Percentiles rank a stretch among this genome's conserved stretches.
Conservation (phyloP, 2,329 filamentous ascomycete species). For the Arthrobotrys conoides region DNA sequence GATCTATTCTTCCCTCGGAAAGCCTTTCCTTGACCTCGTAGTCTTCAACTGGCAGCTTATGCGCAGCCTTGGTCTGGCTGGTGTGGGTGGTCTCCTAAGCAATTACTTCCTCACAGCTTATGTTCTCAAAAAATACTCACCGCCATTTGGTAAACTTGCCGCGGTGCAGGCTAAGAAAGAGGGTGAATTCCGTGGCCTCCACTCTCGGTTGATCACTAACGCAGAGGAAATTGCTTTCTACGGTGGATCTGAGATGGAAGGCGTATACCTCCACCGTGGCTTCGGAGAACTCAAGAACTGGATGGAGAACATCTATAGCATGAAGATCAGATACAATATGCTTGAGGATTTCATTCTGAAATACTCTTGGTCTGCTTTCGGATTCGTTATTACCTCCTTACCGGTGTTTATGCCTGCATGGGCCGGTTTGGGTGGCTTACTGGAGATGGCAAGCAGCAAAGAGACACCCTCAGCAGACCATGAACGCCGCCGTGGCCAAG, state of each 20-base stretch:
- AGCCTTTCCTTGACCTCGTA: slow-evolving; percentile 94
- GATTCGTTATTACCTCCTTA: slow-evolving; percentile 91
- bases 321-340: slow-evolving; percentile 99
- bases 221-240: slow-evolving; percentile 99
- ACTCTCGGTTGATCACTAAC: slow-evolving; percentile 91
- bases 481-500: slow-evolving; percentile 72
- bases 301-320: slow-evolving; percentile 98
- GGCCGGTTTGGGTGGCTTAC: slow-evolving; percentile 83
- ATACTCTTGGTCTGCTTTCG: slow-evolving; percentile 97
- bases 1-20: slow-evolving; percentile 95
- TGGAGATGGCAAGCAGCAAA: slow-evolving; percentile 73
- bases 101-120: slow-evolving; percentile 97
- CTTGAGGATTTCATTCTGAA: slow-evolving; percentile 98
- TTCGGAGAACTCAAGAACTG: slow-evolving; percentile 93
- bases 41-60: slow-evolving; percentile 99
- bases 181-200: slow-evolving; percentile 91
- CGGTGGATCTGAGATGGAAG: slow-evolving; percentile 93
- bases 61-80: slow-evolving; percentile 87
- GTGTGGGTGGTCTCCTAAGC: slow-evolving; percentile 85
- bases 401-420: slow-evolving; percentile 95
- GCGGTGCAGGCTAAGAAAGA: slow-evolving; percentile 95
- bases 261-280: slow-evolving; percentile 88
- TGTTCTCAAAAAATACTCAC: slow-evolving; percentile 87
- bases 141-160: slow-evolving; percentile 96
- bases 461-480: slow-evolving; percentile 69